Evolutionary conservation across 192 early-diverging fungal genomes (phyloP).

Genomic region (Rhizoclosmatium globosum): DNA sequence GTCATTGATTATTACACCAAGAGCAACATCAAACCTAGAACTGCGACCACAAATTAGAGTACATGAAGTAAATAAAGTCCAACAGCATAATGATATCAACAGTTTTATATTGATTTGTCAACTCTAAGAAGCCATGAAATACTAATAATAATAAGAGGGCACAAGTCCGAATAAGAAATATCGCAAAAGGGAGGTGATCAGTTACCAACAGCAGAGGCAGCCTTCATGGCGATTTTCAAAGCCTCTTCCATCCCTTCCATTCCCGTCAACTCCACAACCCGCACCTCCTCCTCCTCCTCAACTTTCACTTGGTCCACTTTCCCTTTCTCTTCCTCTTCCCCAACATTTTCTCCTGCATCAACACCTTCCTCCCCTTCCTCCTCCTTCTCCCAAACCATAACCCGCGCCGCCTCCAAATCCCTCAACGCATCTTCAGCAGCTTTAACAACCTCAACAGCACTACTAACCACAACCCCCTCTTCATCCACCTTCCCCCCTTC

Average conservation of each 20-base stretch:
- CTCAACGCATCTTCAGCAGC: slow-evolving; percentile 30
- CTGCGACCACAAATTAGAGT: no score
- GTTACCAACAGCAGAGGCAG: slow-evolving; percentile 5
- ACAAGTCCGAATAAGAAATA: no score
- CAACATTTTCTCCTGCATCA: background rate
- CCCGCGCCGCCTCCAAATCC: slow-evolving; percentile 40
- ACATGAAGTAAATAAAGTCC: no score
- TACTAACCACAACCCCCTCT: slow-evolving; percentile 37
- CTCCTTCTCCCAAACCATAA: slow-evolving; percentile 31
- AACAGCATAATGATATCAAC: no score
- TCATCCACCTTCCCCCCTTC: slow-evolving; percentile 21
- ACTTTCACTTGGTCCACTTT: background rate
- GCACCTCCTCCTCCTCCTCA: background rate
- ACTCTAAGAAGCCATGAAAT: no score
- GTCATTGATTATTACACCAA: slow-evolving; percentile 5
- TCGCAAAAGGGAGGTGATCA: background rate
- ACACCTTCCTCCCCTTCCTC: slow-evolving; percentile 5
- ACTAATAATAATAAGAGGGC: no score
- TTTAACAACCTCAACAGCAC: slow-evolving; percentile 40
- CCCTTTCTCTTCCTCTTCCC: background rate
- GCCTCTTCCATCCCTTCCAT: slow-evolving; percentile 35
- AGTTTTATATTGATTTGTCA: no score
- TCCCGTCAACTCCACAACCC: slow-evolving; percentile 18
- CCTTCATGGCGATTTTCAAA: slow-evolving; percentile 19
- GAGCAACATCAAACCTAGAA: background rate